Percentiles rank a stretch among this genome's conserved stretches.
These are phyloP conservation scores for Neolentinus lepideus DNA, from an alignment of 1,284 basidiomycete genomes.

Conservation along the genomic window DNA sequence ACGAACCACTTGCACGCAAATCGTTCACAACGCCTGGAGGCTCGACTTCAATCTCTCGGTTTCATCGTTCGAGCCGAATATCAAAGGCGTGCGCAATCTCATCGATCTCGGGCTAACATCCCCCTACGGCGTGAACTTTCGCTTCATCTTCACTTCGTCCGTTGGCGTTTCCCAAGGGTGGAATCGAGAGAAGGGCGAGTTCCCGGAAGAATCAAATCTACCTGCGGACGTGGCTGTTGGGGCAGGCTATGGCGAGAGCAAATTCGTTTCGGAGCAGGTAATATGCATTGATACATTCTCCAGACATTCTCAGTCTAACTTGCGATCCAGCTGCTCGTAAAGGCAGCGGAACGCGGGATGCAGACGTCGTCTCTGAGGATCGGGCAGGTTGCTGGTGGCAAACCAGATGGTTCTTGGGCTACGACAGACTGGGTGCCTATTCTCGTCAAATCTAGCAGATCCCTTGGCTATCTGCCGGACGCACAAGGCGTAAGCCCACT, in stretches of 20 bases:
- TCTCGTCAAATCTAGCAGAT: constrained; percentile 20
- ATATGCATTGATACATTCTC: neutral
- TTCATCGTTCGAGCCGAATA: constrained; percentile 27
- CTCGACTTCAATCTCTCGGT: constrained; percentile 34
- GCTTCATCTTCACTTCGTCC: constrained; percentile 25
- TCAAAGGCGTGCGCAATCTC: constrained; percentile 26
- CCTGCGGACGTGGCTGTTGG: constrained; percentile 16
- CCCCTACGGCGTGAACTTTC: constrained; percentile 5
- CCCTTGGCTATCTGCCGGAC: constrained; percentile 20
- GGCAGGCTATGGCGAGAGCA: constrained; percentile 25
- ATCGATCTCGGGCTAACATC: constrained; percentile 24
- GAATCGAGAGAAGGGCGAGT: constrained; percentile 4
- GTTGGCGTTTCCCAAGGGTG: constrained; percentile 14
- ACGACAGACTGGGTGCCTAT: constrained; percentile 25
- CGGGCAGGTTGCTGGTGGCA: constrained; percentile 24
- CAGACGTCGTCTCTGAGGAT: constrained; percentile 18
- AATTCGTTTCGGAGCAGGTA: constrained; percentile 22
- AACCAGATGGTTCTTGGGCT: constrained; percentile 20
- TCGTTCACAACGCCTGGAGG: constrained; percentile 36
- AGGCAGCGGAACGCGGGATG: constrained; percentile 15
- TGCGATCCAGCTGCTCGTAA: constrained; percentile 16
- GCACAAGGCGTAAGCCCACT: constrained; percentile 16
- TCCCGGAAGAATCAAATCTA: constrained; percentile 23
- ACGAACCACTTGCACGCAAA: constrained; percentile 6
- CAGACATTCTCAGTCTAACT: neutral